Base-by-base conservation (phyloP, 2,329 filamentous ascomycete genomes). In the Claviceps capensis region DNA sequence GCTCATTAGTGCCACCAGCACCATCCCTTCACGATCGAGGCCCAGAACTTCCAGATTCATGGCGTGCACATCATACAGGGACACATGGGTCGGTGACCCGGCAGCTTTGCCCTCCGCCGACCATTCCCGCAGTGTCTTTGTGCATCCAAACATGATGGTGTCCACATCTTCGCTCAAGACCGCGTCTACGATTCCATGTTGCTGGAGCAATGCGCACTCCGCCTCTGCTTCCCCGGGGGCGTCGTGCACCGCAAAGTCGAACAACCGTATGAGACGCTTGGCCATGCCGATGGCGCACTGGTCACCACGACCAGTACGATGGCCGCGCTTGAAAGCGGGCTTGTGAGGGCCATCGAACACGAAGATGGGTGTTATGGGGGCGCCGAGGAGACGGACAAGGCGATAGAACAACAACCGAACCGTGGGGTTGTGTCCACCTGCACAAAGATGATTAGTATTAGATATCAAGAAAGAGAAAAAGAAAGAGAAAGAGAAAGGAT, bases 101-200 rank as follows among this genome's bases (percentile, higher is more conserved):
- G 74, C 71, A n/a, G 72, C 76, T 45, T 72, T 76, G 13, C 74
- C 76, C 62, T 94, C 88, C 3, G 86, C 77, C 0, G 86, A 86
- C 83, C 88, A 96, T 60, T 88, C 91, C 49, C 88, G 78, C 43
- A 96, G 69, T 0, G 86, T 91, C 40, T 81, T 69, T 0, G 79
- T 82, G 56, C 88, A 93, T 1, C 93, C 93, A 69, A 97, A 97
- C 91, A 97, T 97, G 61, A 97, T 79, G 2, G 91, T 93, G 64
- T 98, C 93, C 44, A 96, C 89, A 72, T 98, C 93, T 65, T 98
- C 90, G 65, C 88, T 96, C 60, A 98, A 74, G 1, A 97, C 93
- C 0, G 88, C 91, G 66, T 98, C 93, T 1, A 95, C 90, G 8
- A 95, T 73, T 0, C 88, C 89, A 46, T 83, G 77, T 54, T 77